Evolutionary conservation across 192 early-diverging fungal genomes (phyloP).

Genomic region (Dimargaris cristalligena): DNA sequence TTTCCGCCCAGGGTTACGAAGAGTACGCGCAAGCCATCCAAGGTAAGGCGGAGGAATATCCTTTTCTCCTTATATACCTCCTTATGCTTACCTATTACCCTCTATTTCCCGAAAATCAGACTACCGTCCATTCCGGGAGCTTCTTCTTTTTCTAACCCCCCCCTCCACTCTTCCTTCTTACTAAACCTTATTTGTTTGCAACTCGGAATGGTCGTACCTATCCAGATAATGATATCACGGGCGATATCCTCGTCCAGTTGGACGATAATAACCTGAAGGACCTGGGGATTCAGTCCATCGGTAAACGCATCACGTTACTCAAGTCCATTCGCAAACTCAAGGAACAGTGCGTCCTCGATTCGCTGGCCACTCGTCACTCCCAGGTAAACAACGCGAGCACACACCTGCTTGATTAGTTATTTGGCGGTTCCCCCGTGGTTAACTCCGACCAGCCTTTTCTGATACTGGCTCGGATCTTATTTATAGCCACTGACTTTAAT

Average conservation of each 20-base stretch:
- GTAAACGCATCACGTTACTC: constrained; percentile 28
- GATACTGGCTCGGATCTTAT: not conserved
- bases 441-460: not conserved
- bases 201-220: too few relatives aligned
- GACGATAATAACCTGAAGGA: constrained; percentile 36
- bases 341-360: not conserved
- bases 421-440: not conserved
- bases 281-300: constrained; percentile 31
- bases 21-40: not conserved
- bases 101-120: too few relatives aligned
- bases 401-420: not conserved
- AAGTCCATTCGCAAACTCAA: constrained; percentile 27
- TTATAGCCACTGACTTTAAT: not conserved
- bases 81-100: too few relatives aligned
- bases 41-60: too few relatives aligned
- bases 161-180: too few relatives aligned
- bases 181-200: too few relatives aligned
- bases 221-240: constrained; percentile 36
- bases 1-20: not conserved
- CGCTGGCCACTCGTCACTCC: not conserved
- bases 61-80: too few relatives aligned
- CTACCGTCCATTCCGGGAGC: too few relatives aligned
- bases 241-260: constrained; percentile 28
- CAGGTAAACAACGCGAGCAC: not conserved
- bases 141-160: too few relatives aligned